phyloP scores from a whole-genome alignment of 495 filamentous ascomycete species.

The Penicillium nucicola region DNA sequence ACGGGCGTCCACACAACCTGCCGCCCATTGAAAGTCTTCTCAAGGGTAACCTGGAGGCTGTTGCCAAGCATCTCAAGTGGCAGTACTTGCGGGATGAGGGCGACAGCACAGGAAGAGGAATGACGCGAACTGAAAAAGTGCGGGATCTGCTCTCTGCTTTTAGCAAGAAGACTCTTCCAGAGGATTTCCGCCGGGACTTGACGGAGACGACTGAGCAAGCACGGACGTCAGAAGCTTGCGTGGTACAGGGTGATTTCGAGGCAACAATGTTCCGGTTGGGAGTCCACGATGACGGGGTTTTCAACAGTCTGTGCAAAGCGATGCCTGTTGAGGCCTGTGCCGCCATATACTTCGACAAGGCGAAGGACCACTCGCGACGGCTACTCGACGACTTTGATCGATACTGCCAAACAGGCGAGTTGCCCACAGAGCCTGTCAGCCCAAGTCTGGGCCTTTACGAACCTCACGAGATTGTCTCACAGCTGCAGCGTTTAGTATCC shows the following conservation, averaged over 20 bases:
- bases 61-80: constrained; percentile 40
- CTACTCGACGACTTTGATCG: constrained; percentile 40
- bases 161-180: constrained; percentile 36
- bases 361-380: constrained; percentile 33
- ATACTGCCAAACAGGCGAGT: constrained; percentile 38
- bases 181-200: constrained; percentile 43
- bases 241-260: constrained; percentile 48
- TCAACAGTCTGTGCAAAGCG: constrained; percentile 42
- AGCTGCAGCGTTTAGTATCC: constrained; percentile 33
- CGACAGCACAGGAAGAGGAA: constrained; percentile 18
- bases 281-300: constrained; percentile 45
- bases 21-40: constrained; percentile 37
- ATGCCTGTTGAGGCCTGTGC: constrained; percentile 47
- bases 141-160: constrained; percentile 52
- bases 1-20: constrained; percentile 33
- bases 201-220: constrained; percentile 22
- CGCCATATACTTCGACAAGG: constrained; percentile 47
- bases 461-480: constrained; percentile 30
- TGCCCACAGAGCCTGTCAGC: constrained; percentile 11
- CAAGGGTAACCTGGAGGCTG: constrained; percentile 31
- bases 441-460: constrained; percentile 18
- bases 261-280: constrained; percentile 51
- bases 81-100: constrained; percentile 28
- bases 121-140: constrained; percentile 40
- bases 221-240: constrained; percentile 40